Conservation (phyloP, 495 filamentous ascomycete genomes). For the Hypoxylon intermedium region DNA sequence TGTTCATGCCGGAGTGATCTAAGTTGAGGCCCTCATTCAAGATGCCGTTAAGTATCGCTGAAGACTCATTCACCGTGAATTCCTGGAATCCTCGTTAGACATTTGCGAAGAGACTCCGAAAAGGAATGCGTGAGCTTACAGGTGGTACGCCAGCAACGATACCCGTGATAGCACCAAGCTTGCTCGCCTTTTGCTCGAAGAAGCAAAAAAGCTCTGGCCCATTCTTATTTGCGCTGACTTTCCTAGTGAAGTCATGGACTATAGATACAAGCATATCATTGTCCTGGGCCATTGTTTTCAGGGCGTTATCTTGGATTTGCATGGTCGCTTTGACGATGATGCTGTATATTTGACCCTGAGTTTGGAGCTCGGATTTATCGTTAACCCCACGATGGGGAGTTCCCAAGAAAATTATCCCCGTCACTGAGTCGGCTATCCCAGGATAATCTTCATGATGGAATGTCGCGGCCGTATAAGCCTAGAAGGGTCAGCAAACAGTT, state of each 20-base stretch:
- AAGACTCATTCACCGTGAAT: neutral
- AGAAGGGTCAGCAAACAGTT: neutral
- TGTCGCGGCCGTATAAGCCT: neutral
- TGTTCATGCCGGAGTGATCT: neutral
- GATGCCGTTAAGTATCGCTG: neutral
- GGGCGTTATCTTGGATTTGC: neutral
- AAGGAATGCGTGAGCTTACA: neutral
- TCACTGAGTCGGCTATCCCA: neutral
- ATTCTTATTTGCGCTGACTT: neutral
- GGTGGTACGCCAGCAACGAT: neutral
- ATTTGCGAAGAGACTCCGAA: neutral
- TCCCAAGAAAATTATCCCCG: neutral
- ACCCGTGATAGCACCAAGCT: neutral
- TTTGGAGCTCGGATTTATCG: neutral
- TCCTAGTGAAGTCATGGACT: neutral
- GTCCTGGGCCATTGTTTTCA: neutral
- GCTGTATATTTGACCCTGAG: neutral
- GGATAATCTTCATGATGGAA: neutral
- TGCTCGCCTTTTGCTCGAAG: neutral
- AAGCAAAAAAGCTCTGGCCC: neutral
- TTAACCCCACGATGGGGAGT: neutral
- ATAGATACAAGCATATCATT: neutral
- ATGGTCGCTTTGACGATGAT: neutral
- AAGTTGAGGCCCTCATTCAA: neutral
- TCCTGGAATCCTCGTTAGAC: neutral